These are phyloP conservation scores for Avena insularis DNA, from an alignment of 176 grass and related monocot species.

Conservation along the genomic window DNA sequence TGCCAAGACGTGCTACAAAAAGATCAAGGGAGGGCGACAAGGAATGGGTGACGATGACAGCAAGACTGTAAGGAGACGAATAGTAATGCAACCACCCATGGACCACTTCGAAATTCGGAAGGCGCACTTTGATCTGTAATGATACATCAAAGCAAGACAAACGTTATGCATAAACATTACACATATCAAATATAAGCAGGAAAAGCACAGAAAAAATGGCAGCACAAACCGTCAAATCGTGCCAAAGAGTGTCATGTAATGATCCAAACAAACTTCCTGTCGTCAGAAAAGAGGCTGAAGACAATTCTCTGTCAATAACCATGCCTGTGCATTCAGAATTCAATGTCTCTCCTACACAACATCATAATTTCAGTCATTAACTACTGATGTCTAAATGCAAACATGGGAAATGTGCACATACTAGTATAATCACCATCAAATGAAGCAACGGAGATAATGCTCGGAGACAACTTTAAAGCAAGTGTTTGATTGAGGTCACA, in stretches of 20 bases:
- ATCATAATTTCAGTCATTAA: not conserved
- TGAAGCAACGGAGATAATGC: not conserved
- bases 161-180: not conserved
- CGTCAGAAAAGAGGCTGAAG: not conserved
- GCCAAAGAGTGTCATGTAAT: not conserved
- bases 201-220: not conserved
- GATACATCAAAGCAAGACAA: not conserved
- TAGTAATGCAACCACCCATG: not conserved
- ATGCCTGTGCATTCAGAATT: slow-evolving; percentile 9
- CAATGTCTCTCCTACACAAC: not conserved
- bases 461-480: not conserved
- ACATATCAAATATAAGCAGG: not conserved
- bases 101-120: not conserved
- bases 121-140: not conserved
- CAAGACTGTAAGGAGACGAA: not conserved
- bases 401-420: not conserved
- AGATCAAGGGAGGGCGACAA: not conserved
- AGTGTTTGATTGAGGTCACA: not conserved
- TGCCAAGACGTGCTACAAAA: not conserved
- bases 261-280: not conserved
- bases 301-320: not conserved
- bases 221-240: not conserved
- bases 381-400: not conserved
- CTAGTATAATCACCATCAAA: slow-evolving; percentile 14
- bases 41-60: not conserved